Percentiles rank a stretch among this genome's conserved stretches.
These are phyloP conservation scores for Elsinoe perseae DNA, from an alignment of 2,329 filamentous ascomycete species.

Conservation along the genomic window DNA sequence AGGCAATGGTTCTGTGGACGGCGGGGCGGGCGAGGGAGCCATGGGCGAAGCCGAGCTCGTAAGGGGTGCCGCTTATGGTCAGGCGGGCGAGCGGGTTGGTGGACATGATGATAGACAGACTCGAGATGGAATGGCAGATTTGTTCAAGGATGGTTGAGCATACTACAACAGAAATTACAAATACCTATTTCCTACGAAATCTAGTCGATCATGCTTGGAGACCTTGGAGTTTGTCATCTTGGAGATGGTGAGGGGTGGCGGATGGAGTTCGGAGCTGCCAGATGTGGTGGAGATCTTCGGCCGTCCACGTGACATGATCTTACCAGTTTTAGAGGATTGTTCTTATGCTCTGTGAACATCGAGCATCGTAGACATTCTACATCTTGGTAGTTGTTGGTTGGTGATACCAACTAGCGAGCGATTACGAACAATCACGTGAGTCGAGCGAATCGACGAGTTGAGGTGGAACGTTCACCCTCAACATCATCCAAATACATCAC, in stretches of 20 bases:
- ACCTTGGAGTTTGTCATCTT: neutral
- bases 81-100: slow-evolving; percentile 38
- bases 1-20: slow-evolving; percentile 37
- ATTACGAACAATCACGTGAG: too few relatives aligned
- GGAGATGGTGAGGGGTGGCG: slow-evolving; percentile 2
- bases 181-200: neutral
- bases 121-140: neutral
- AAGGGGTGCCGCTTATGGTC: slow-evolving; percentile 37
- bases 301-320: neutral
- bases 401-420: too few relatives aligned
- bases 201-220: neutral
- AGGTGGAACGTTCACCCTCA: too few relatives aligned
- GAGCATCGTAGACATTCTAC: too few relatives aligned
- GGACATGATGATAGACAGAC: slow-evolving; percentile 12
- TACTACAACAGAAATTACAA: too few relatives aligned
- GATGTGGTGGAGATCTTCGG: neutral
- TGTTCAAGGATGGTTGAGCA: neutral
- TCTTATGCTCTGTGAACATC: neutral
- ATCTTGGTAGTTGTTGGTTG: too few relatives aligned
- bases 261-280: slow-evolving; percentile 8
- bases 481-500: too few relatives aligned
- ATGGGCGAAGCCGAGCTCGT: slow-evolving; percentile 45
- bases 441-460: too few relatives aligned
- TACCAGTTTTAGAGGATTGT: too few relatives aligned
- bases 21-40: slow-evolving; percentile 35